Evolutionary conservation across 495 filamentous ascomycete genomes (phyloP).

Genomic region (Daldinia decipiens): DNA sequence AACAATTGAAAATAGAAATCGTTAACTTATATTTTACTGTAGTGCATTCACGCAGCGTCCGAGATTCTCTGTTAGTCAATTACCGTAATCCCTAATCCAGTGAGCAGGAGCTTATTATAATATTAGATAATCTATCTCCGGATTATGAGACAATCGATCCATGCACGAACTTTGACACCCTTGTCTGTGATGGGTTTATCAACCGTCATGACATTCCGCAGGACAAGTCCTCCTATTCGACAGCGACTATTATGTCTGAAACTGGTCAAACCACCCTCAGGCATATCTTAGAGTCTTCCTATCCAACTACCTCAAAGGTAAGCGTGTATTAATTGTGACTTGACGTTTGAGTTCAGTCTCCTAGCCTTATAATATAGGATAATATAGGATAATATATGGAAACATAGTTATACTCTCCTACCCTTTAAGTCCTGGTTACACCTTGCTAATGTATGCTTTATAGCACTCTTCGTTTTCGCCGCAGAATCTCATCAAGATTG

Average conservation of each 20-base stretch:
- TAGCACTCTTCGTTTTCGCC: slow-evolving; percentile 61
- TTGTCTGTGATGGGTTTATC: slow-evolving; percentile 75
- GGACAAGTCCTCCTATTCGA: slow-evolving; percentile 70
- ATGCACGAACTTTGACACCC: slow-evolving; percentile 72
- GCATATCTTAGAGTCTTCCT: slow-evolving; percentile 70
- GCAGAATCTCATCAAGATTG: slow-evolving; percentile 48
- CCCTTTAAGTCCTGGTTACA: neutral
- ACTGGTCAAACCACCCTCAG: slow-evolving; percentile 67
- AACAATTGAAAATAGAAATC: neutral
- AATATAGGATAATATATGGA: neutral
- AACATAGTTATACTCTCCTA: neutral
- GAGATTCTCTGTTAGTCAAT: slow-evolving; percentile 66
- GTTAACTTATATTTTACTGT: neutral
- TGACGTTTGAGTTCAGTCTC: neutral
- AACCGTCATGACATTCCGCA: slow-evolving; percentile 72
- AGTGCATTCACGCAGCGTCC: slow-evolving; percentile 74
- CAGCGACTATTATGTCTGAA: slow-evolving; percentile 68
- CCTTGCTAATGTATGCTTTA: slow-evolving; percentile 23
- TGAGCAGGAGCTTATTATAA: slow-evolving; percentile 23
- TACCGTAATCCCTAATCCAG: neutral
- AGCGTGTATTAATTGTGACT: slow-evolving; percentile 5
- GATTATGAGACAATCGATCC: slow-evolving; percentile 71
- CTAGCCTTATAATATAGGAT: too few species aligned
- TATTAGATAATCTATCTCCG: slow-evolving; percentile 67
- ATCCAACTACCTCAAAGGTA: slow-evolving; percentile 56